Evolutionary conservation across 768 basidiomycete species (phyloP).

Genomic region (Cystobasidium tubakii): DNA sequence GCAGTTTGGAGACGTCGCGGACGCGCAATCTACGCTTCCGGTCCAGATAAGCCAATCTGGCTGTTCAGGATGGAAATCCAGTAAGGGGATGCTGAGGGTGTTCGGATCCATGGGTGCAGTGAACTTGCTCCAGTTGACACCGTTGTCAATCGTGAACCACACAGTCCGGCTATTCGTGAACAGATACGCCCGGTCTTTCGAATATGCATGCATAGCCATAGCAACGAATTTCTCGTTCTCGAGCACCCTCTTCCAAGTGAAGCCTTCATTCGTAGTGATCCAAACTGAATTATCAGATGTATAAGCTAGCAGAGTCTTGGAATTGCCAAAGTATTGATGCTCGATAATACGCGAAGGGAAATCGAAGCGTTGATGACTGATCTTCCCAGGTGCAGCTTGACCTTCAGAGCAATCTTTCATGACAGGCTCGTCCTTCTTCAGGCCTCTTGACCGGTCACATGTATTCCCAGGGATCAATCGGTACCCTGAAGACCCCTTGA

Average conservation of each 20-base stretch:
- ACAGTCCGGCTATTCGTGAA: conserved; percentile 63
- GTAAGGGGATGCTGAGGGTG: conserved; percentile 63
- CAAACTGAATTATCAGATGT: conserved; percentile 71
- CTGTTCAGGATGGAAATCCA: conserved; percentile 76
- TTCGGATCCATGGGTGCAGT: conserved; percentile 69
- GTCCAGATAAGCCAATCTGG: conserved; percentile 85
- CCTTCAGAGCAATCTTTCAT: conserved; percentile 61
- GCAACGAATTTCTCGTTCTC: conserved; percentile 62
- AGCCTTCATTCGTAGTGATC: conserved; percentile 94
- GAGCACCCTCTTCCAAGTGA: conserved; percentile 70
- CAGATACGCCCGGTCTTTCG: conserved; percentile 77
- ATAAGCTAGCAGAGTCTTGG: conserved; percentile 73
- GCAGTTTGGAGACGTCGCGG: conserved; percentile 56
- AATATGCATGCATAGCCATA: conserved; percentile 78
- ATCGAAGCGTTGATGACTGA: conserved; percentile 65
- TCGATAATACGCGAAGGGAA: conserved; percentile 66
- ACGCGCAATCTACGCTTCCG: conserved; percentile 64
- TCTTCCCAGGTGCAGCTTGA: conserved; percentile 67
- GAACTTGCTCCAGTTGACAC: conserved; percentile 62
- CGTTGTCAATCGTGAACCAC: conserved; percentile 78
- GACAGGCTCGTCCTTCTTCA: conserved; percentile 63
- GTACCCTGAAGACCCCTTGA: conserved; percentile 84
- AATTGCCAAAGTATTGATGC: conserved; percentile 68
- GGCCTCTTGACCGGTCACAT: conserved; percentile 60
- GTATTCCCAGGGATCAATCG: conserved; percentile 87